Evolutionary conservation across 305 asterid genomes (phyloP), one percentile per base, ranked within the genome.

Genomic region (Fraxinus paxiana): DNA sequence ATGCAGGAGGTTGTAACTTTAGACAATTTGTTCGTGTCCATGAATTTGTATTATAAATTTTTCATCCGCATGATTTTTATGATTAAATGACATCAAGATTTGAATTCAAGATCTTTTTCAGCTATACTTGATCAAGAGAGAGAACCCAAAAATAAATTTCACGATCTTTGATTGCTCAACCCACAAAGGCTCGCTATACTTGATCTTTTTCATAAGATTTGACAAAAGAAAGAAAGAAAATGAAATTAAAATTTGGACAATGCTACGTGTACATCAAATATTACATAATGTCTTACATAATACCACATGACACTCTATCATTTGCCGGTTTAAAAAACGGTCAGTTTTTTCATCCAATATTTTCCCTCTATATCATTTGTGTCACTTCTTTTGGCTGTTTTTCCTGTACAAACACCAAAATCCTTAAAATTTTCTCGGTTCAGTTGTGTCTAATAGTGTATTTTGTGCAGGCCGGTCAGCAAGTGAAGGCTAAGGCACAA

Each of bases 401-500:
- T 37, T 37, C 43, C 12, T 37, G 2, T 37, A 37, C 12, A 37
- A 37, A 37, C 12, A 37, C 43, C 43, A 37, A 37, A 37, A 37
- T 37, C 43, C 43, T 34, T 5, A 5, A 34, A 54, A 54, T 18
- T 56, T 35, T 78, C 9, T 78, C 31, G 17, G 3, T 34, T 65
- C 30, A 46, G 26, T 69, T 34, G 13, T 31, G 4, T n/a, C 46
- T 56, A 6, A 61, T 48, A 80, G 30, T 10, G 70, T 8, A 74
- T 20, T 6, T 3, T 73, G 56, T 24, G 41, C 43, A 77, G 80
- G 51, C 72, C 8, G 80, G 73, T n/a, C 30, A 54, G 48, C 73
- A 77, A 28, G 4, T 77, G 72, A 28, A 77, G 72, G 72, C 70
- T 2, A 26, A 48, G 31, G 80, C 73, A 28, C 80, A 77, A 54